A percentile compares a stretch with the other conserved stretches of the same genome.
Evolutionary conservation across 106 monocot species (phyloP).

Genomic region (Allium cepa): DNA sequence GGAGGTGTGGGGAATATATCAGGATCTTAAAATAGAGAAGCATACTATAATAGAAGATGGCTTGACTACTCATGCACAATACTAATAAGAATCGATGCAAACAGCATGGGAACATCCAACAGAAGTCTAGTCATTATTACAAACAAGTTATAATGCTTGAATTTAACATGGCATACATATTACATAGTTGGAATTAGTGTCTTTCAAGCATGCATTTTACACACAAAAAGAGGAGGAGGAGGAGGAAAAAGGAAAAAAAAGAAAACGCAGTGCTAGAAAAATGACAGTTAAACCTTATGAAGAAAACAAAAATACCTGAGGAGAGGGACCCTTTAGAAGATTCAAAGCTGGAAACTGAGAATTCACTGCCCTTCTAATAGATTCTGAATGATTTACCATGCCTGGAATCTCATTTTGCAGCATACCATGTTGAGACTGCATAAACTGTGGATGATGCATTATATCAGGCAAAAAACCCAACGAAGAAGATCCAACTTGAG

Average conservation of each 20-base stretch:
- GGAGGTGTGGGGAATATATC: too few species aligned
- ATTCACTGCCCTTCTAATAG: conserved; percentile 34
- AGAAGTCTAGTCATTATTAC: too few species aligned
- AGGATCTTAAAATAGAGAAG: background rate
- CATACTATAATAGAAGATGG: too few species aligned
- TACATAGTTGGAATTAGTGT: background rate
- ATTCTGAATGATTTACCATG: conserved; percentile 26
- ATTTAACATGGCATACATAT: background rate
- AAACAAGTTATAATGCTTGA: too few species aligned
- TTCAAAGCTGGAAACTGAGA: conserved; percentile 29
- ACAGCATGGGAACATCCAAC: too few species aligned
- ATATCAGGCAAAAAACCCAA: conserved; percentile 39
- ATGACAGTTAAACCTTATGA: background rate
- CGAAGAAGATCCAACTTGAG: conserved; percentile 12
- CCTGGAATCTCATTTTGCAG: conserved; percentile 27
- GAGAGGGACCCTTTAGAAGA: conserved; percentile 20
- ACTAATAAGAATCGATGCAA: too few species aligned
- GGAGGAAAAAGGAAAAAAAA: background rate
- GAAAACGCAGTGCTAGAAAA: background rate
- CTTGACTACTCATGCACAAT: too few species aligned
- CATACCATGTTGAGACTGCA: conserved; percentile 31
- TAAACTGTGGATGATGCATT: conserved; percentile 38
- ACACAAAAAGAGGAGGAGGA: background rate
- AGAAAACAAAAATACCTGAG: conserved; percentile 22
- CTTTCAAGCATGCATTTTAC: background rate